Percentiles rank a stretch among this genome's conserved stretches.
phyloP scores from a whole-genome alignment of 768 basidiomycete species.

The Auriscalpium microsporum region DNA sequence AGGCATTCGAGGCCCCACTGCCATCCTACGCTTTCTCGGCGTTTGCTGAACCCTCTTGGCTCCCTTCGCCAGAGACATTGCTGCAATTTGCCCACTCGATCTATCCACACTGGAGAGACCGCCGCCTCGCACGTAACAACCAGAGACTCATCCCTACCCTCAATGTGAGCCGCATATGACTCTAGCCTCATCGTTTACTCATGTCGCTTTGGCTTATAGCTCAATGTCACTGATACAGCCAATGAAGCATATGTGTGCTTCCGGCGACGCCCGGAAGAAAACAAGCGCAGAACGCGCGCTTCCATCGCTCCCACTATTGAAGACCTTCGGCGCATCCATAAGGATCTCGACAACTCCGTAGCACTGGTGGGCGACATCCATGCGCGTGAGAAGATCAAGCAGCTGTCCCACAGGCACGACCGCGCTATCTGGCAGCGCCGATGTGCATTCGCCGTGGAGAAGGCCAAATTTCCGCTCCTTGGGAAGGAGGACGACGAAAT shows the following conservation, averaged over 20 bases:
- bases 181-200: background rate
- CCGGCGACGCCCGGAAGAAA: conserved; percentile 88
- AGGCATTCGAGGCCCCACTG: conserved; percentile 52
- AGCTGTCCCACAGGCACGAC: conserved; percentile 46
- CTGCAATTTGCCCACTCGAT: conserved; percentile 60
- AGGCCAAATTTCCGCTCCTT: conserved; percentile 59
- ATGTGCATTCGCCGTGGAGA: conserved; percentile 65
- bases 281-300: conserved; percentile 87
- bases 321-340: conserved; percentile 72
- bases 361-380: conserved; percentile 65
- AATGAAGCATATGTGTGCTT: conserved; percentile 98
- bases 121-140: conserved; percentile 71
- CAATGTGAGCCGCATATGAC: conserved; percentile 50
- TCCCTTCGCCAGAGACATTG: conserved; percentile 55
- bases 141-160: conserved; percentile 80
- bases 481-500: conserved; percentile 59
- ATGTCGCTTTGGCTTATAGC: conserved; percentile 32
- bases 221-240: conserved; percentile 81
- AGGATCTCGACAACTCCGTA: conserved; percentile 62
- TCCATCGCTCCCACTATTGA: conserved; percentile 86
- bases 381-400: conserved; percentile 69
- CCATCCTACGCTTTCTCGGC: conserved; percentile 59
- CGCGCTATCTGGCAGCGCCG: conserved; percentile 74
- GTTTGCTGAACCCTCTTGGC: conserved; percentile 57
- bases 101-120: conserved; percentile 87